Base-by-base conservation (phyloP, 768 basidiomycete species). In the Tricholoma sp. region DNA sequence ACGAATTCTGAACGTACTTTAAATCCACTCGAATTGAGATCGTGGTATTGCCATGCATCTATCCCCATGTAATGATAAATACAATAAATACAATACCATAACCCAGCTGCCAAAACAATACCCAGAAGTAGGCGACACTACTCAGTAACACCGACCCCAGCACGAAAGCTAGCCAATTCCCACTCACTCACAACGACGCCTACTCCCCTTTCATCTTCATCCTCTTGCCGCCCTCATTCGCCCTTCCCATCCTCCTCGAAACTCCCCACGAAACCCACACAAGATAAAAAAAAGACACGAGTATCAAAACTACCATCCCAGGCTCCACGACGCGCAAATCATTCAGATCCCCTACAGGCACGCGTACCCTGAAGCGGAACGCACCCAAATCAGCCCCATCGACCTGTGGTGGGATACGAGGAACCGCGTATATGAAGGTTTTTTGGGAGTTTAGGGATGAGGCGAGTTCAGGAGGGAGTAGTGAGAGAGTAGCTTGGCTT, bases 241-340 rank as follows among this genome's bases (percentile, higher is more conserved):
- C 15, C 6, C 31, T 33, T 10, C 54, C 13, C 10, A 63, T 60
- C 49, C 55, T 55, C 13, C 33, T 45, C 17, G 58, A 59, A 29
- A 69, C 65, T 53, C 54, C 64, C 58, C 57, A 65, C 1, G 69
- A 65, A 3, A 67, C 65, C 11, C 63, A 64, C 15, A 72, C 53
- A 2, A 81, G 57, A 61, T 74, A 76, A 4, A 71, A 56, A 53
- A 79, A 79, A 41, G 71, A 69, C 1, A 63, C 39, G n/a, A 78
- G 59, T 41, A 80, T 72, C 17, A 68, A 70, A 10, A 75, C 33
- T 1, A 68, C 65, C 0, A 77, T 80, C 9, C 76, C 66, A 36
- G 74, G 59, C 55, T 79, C 76, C n/a, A 80, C 78, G n/a, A 67
- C 62, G 0, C 61, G 61, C 1, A 79, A 61, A 58, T 81, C 72